Percentiles rank a stretch among this genome's conserved stretches.
Conservation (phyloP, 495 filamentous ascomycete species). For the Penicillium daleae region DNA sequence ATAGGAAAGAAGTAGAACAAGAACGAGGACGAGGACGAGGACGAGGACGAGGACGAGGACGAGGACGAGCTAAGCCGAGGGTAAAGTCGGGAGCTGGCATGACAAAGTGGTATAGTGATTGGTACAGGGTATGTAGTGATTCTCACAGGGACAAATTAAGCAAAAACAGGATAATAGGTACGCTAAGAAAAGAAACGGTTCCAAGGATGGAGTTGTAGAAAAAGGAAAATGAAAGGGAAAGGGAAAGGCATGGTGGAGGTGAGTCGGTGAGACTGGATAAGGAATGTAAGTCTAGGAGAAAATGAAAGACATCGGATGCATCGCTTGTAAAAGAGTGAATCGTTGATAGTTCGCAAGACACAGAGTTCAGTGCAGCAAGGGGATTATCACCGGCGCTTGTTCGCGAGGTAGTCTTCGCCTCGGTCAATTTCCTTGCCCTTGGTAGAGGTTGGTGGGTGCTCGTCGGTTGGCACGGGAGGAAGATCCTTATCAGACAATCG, state of each 20-base stretch:
- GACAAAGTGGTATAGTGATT: slow-evolving; percentile 38
- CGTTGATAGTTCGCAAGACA: neutral
- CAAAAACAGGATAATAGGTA: neutral
- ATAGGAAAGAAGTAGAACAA: no score
- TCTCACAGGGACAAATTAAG: neutral
- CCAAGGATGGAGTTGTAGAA: slow-evolving; percentile 1
- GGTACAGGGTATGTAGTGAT: slow-evolving; percentile 35
- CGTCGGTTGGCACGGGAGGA: slow-evolving; percentile 51
- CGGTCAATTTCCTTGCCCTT: slow-evolving; percentile 36
- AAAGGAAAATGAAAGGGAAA: slow-evolving; percentile 10
- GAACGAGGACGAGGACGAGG: no score
- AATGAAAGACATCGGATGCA: slow-evolving; percentile 9
- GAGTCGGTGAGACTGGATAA: neutral
- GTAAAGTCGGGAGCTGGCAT: neutral
- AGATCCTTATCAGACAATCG: slow-evolving; percentile 54
- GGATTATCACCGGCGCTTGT: slow-evolving; percentile 5
- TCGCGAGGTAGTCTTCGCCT: slow-evolving; percentile 15
- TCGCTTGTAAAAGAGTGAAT: neutral
- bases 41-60: neutral
- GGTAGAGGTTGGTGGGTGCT: slow-evolving; percentile 18
- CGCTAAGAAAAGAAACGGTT: slow-evolving; percentile 11
- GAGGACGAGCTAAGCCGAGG: neutral
- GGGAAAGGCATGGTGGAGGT: slow-evolving; percentile 15
- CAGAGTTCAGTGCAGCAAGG: neutral
- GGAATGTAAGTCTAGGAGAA: neutral